Percentiles rank a stretch among this genome's conserved stretches.
Evolutionary conservation across 768 basidiomycete species (phyloP).

Genomic region (Kwoniella heveanensis): DNA sequence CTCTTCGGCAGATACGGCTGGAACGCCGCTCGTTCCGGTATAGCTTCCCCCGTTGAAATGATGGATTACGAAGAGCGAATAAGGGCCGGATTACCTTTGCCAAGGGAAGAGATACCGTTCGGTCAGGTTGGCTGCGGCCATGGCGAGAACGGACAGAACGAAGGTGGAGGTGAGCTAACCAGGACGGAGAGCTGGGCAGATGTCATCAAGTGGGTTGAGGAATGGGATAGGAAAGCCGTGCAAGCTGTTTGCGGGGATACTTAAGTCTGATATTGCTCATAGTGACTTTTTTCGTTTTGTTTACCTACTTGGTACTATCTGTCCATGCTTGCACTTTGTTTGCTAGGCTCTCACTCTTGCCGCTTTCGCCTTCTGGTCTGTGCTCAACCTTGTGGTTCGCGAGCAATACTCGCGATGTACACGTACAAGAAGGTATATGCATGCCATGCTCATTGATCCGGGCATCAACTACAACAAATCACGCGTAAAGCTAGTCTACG

Average conservation of each 20-base stretch:
- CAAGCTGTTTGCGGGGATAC: constrained; percentile 2
- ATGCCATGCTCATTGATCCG: too few species aligned
- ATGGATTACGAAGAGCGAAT: constrained; percentile 44
- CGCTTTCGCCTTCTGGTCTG: too few species aligned
- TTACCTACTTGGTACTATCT: too few species aligned
- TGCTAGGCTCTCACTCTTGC: too few species aligned
- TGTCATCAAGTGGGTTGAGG: constrained; percentile 40
- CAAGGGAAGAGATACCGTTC: constrained; percentile 25
- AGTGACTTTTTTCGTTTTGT: too few species aligned
- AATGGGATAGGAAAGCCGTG: constrained; percentile 31
- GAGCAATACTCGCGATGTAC: too few species aligned
- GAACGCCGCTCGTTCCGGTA: constrained; percentile 35
- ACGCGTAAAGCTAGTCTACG: too few species aligned
- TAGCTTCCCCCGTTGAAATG: constrained; percentile 35
- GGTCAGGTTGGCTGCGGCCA: constrained; percentile 15
- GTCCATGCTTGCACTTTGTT: too few species aligned
- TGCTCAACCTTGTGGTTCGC: too few species aligned
- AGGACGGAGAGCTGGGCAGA: constrained; percentile 39
- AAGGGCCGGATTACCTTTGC: constrained; percentile 22
- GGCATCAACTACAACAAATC: too few species aligned
- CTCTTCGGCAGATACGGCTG: constrained; percentile 44
- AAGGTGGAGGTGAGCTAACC: not conserved
- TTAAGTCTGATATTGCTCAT: too few species aligned
- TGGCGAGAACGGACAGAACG: not conserved
- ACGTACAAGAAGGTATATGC: too few species aligned